Evolutionary conservation across 2,329 filamentous ascomycete species (phyloP), one percentile per base, ranked within the genome.

Genomic region (Ceratocystis alfenasii): DNA sequence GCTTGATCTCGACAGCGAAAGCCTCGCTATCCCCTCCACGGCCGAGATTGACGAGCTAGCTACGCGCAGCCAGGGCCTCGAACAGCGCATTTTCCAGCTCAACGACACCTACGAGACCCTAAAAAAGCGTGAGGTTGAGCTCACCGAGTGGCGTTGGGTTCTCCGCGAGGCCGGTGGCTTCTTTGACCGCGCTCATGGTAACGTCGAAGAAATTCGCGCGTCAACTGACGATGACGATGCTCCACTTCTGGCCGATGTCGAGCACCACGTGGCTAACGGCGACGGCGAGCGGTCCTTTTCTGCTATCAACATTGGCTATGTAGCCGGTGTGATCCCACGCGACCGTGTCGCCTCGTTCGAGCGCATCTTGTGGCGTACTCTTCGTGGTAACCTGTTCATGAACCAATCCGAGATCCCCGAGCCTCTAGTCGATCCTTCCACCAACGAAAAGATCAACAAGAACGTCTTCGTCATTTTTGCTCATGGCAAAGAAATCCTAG

Each of bases 381-480:
- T 99, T 53, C 90, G 94, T 75, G 94, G 94, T 72, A 99, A 99
- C 76, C 80, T 99, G 69, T 99, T 97, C 82, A 99, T 99, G 94
- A 99, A 99, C 78, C 95, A 99, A 80, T 93, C 93, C 50, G 94
- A 99, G 80, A 99, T 99, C 69, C 87, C 91, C 6, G 93, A 99
- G 75, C 86, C 90, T 46, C 87, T 99, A 71, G 82, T 96, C 74
- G 90, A 99, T 75, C 93, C 94, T 17, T 83, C 88, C 74, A 96
- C 85, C 78, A 96, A 97, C 75, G 93, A 97, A 77, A 82, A 89
- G 69, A 83, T 95, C 71, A 86, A 88, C 80, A 99, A 99, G 85
- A 99, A 96, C 72, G 94, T 99, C 66, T 99, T 99, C 73, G 93
- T 99, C 73, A 99, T 99, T 76, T 99, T 99, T 72, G 94, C 94